Evolutionary conservation across 768 basidiomycete genomes (phyloP), one percentile per base, ranked within the genome.

Genomic region (Strobilomyces echinocephalus): DNA sequence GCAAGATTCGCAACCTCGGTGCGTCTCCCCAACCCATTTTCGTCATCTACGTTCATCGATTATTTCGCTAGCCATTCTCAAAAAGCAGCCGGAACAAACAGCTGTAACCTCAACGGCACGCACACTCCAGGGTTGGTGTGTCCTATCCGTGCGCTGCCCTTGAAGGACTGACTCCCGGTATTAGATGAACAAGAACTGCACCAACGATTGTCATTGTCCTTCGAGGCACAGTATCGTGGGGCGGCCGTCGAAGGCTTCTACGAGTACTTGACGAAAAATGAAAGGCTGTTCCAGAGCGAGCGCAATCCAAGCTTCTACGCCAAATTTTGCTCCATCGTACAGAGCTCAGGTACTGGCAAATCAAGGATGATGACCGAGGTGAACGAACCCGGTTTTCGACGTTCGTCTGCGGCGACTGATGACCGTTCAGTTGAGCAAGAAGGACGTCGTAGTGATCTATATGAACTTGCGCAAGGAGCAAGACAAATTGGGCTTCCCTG

Each of bases 191-290:
- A 11, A 57, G 55, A 21, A 39, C 1, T 50, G 35, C 45, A 18
- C 11, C 8, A 26, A 18, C 39, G 10, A 0, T 12, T 58, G 14
- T 31, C 43, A 8, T 6, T 5, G 18, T 58, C 56, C 1, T 57
- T 58, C 6, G 9, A 12, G 10, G 43, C 36, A 46, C 11, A 8
- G 31, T 58, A 53, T 30, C 14, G 8, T 3, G 53, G 53, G 1
- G 56, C 26, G 21, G 57, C 58, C 10, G 49, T 50, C 3, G 55
- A 60, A 7, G 53, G 63, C 6, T 60, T 64, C 34, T 57, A 56
- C 28, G 55, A 64, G 35, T 64, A 61, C 43, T 42, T 63, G 31
- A 35, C 38, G 14, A 44, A 15, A 10, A 55, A 59, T 38, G 48
- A 62, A 21, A 33, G 31, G 2, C 16, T 53, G 8, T 60, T 60